These are phyloP conservation scores for Cladosporium halotolerans DNA, from an alignment of 2,329 filamentous ascomycete species.

Conservation along the genomic window DNA sequence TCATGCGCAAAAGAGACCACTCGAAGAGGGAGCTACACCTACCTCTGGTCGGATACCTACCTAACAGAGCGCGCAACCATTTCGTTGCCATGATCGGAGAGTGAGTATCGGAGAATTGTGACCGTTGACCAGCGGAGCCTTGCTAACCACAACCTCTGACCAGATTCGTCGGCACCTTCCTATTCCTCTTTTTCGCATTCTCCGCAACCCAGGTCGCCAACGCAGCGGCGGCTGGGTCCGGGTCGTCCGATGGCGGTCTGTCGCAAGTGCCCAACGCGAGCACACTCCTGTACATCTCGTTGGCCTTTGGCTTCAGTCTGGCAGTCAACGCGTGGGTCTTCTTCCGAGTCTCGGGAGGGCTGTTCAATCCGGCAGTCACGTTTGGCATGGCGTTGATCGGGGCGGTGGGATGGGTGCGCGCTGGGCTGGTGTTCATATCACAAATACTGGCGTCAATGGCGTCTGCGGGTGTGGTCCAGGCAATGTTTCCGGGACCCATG, in stretches of 20 bases:
- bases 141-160: not conserved
- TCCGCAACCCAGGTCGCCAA: constrained; percentile 37
- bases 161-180: constrained; percentile 38
- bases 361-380: constrained; percentile 38
- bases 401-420: constrained; percentile 41
- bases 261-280: constrained; percentile 30
- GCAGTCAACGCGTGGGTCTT: constrained; percentile 42
- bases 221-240: constrained; percentile 20
- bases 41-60: constrained; percentile 37
- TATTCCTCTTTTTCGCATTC: constrained; percentile 40
- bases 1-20: constrained; percentile 33
- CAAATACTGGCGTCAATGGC: constrained; percentile 42
- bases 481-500: constrained; percentile 41
- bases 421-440: constrained; percentile 37
- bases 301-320: constrained; percentile 39
- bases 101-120: not conserved
- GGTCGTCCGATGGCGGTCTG: constrained; percentile 17
- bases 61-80: constrained; percentile 38
- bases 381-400: constrained; percentile 44
- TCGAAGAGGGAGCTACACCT: constrained; percentile 33
- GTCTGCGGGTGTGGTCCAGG: constrained; percentile 39
- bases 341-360: constrained; percentile 38
- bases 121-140: not conserved
- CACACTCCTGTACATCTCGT: constrained; percentile 33
- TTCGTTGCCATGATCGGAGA: constrained; percentile 42